phyloP scores from a whole-genome alignment of 495 filamentous ascomycete species.

The Penicillium lividum region DNA sequence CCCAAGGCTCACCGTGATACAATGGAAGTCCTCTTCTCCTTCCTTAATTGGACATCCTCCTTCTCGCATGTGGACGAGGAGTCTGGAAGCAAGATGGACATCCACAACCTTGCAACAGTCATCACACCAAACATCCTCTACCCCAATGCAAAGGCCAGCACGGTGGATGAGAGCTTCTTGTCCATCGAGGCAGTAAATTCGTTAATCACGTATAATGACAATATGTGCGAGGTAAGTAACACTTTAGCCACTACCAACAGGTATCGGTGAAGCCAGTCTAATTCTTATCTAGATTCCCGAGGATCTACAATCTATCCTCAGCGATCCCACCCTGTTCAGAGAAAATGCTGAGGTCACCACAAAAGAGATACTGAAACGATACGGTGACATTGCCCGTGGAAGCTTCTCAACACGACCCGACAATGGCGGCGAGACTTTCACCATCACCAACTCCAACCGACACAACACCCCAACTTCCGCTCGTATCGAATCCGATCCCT shows the following conservation, averaged over 20 bases:
- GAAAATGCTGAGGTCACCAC: constrained; percentile 85
- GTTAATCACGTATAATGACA: constrained; percentile 88
- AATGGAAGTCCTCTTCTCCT: constrained; percentile 90
- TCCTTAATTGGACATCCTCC: constrained; percentile 97
- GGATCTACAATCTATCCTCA: constrained; percentile 82
- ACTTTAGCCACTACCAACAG: background rate
- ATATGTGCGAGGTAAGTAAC: constrained; percentile 87
- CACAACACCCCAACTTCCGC: constrained; percentile 46
- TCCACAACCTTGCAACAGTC: constrained; percentile 97
- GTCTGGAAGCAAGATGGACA: constrained; percentile 96
- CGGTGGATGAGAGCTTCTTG: constrained; percentile 80
- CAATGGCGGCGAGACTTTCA: constrained; percentile 57
- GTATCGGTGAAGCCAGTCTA: background rate
- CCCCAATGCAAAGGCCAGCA: constrained; percentile 65
- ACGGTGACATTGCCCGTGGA: constrained; percentile 70
- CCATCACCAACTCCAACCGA: constrained; percentile 42
- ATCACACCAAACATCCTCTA: constrained; percentile 95
- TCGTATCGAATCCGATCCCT: constrained; percentile 78
- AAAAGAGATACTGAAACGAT: constrained; percentile 92
- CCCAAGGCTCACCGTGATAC: constrained; percentile 92
- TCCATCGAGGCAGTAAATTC: constrained; percentile 90
- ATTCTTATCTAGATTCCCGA: constrained; percentile 72
- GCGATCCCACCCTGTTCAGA: constrained; percentile 78
- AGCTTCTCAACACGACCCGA: constrained; percentile 58
- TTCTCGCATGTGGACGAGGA: constrained; percentile 96